Evolutionary conservation across 129 eudicot genomes (phyloP), one percentile per base, ranked within the genome.

Genomic region (Erigeron canadensis): DNA sequence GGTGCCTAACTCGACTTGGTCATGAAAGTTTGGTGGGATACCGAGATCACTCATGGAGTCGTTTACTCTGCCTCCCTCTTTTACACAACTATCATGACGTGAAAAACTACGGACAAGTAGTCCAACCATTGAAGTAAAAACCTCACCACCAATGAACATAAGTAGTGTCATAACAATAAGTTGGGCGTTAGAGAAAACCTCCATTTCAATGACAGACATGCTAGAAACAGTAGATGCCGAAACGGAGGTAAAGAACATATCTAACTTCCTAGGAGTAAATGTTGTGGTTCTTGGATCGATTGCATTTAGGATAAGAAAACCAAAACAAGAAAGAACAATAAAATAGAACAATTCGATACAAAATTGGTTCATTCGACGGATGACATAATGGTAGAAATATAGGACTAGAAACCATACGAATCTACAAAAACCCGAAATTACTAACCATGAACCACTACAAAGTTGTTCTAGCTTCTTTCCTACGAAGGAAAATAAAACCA

Each of bases 141-240:
- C 93, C 77, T 91, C 97, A 7, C 96, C 93, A 5, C 97, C 93
- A 0, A 82, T 1, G 18, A 86, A 70, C 90, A 91, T 91, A 44
- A 91, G 47, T 21, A 86, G 40, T 6, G 88, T 86, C 21, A 91
- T 8, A 22, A 84, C 7, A 10, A 86, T 42, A 40, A 91, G 93
- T 72, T 91, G 97, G 55, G 75, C 23, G 62, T 86, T 77, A 1
- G 96, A 86, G 74, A 91, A 88, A 53, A 79, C 86, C 83, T 91
- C 97, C 93, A 91, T 88, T 73, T 88, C 97, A 2, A 91, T 70
- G 0, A 85, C 83, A 17, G 96, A 82, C 93, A 88, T 86, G 72
- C 97, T 91, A 10, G 97, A 86, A 47, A 86, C 87, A 0, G 97
- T 84, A 10, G 62, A 12, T 2, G 97, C 83, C 0, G 96, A 91